Conservation (phyloP, 371 early-diverging fungal genomes). For the Haplosporangium sp. region DNA sequence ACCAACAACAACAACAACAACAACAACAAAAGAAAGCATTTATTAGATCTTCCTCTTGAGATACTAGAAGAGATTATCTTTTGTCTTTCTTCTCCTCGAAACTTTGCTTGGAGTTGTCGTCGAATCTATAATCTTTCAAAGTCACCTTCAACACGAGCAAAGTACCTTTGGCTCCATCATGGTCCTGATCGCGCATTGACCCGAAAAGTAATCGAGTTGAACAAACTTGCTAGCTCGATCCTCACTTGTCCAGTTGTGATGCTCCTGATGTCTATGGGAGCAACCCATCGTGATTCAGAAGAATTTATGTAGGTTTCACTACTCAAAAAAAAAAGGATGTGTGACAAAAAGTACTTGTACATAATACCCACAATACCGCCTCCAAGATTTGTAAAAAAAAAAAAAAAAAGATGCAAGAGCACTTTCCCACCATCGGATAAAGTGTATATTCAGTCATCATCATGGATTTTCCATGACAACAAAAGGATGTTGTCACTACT, state of each 20-base stretch:
- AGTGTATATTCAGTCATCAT: no score
- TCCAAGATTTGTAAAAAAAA: no score
- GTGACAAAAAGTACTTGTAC: not conserved
- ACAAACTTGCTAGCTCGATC: constrained; percentile 34
- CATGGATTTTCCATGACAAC: not conserved
- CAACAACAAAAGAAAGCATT: not conserved
- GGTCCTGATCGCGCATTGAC: constrained; percentile 41
- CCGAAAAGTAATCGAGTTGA: constrained; percentile 30
- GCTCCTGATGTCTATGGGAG: constrained; percentile 40
- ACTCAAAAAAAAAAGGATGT: not conserved
- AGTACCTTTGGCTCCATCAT: constrained; percentile 35
- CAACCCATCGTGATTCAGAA: constrained; percentile 39
- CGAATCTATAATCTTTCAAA: constrained; percentile 23
- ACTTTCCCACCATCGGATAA: no score
- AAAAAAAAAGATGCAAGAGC: no score
- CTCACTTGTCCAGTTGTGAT: constrained; percentile 30
- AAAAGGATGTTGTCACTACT: not conserved
- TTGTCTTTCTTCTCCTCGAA: constrained; percentile 22
- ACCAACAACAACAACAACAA: constrained; percentile 5
- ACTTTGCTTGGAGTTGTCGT: constrained; percentile 33
- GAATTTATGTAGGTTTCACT: constrained; percentile 51
- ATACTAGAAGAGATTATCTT: constrained; percentile 44
- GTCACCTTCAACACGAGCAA: constrained; percentile 33
- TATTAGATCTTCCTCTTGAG: constrained; percentile 41
- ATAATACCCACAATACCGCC: no score